Evolutionary conservation across 1,139 yeast genomes (phyloP), one percentile per base, ranked within the genome.

Genomic region (Sporopachydermia cereana): DNA sequence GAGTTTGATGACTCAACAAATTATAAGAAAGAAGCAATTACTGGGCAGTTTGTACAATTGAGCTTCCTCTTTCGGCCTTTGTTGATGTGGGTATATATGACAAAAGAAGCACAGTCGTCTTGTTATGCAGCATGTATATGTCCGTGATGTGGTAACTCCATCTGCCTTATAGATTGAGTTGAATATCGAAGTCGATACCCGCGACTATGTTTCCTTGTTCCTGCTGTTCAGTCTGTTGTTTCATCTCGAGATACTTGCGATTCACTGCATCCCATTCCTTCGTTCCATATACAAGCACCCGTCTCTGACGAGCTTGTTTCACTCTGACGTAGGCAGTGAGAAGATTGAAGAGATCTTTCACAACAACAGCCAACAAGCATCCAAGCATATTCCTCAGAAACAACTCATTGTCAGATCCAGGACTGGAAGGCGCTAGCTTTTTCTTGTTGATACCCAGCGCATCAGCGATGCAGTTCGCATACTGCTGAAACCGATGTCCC

Each of bases 381-480:
- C 76, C 77, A 2, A 69, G 36, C 23, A 74, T 46, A 50, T 74
- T 75, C 30, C 74, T 59, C n/a, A 71, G 55, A 51, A 73, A 60
- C 50, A 56, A 50, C 17, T 52, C 54, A 2, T 51, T 44, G 17
- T 46, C 24, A 53, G 56, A 47, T 51, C 51, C 46, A 46, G 46
- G 44, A 49, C 50, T 47, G 52, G 50, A 43, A 51, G 45, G 20
- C 43, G 44, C 43, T 55, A 61, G 14, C 43, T 49, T 44, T 36
- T 42, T 27, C 30, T 27, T 27, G 30, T 27, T 27, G 12, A 27
- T 27, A 27, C 30, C 30, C 30, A 27, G n/a, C n/a, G 12, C n/a
- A n/a, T n/a, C n/a, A n/a, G n/a, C n/a, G n/a, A n/a, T n/a, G n/a
- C n/a, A n/a, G n/a, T n/a, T 22, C 17, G 53, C 36, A 44, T 50